Conservation (phyloP, 306 rosid genomes). For the Corylus heterophylla region DNA sequence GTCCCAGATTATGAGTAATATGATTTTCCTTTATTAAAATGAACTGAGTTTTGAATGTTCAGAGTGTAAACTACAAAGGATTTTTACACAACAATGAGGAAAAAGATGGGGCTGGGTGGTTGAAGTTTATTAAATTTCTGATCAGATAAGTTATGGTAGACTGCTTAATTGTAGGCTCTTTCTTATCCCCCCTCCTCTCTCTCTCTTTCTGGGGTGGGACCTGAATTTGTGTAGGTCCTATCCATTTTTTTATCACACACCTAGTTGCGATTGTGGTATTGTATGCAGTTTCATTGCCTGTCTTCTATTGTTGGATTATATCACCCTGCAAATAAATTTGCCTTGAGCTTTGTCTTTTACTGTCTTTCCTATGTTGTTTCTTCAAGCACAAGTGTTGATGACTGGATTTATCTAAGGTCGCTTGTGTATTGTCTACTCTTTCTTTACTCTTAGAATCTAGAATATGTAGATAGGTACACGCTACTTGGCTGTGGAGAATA, state of each 20-base stretch:
- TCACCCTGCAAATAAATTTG: background rate
- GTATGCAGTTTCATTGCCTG: background rate
- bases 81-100: background rate
- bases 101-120: background rate
- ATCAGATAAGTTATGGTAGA: background rate
- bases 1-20: background rate
- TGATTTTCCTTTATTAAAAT: background rate
- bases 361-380: background rate
- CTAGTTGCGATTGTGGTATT: background rate
- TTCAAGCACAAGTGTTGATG: background rate
- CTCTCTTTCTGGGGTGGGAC: background rate
- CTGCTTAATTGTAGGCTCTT: background rate
- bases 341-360: background rate
- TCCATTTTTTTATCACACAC: background rate
- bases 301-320: background rate
- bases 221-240: background rate
- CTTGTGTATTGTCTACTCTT: slow-evolving; percentile 10
- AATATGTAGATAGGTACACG: background rate
- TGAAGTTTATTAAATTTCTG: background rate
- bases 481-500: slow-evolving; percentile 15
- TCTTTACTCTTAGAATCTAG: slow-evolving; percentile 7
- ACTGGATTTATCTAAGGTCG: background rate
- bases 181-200: background rate
- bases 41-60: background rate
- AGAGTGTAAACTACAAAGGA: background rate